These are phyloP conservation scores for Sicyos baderoa DNA, from an alignment of 306 rosid species.

Conservation along the genomic window DNA sequence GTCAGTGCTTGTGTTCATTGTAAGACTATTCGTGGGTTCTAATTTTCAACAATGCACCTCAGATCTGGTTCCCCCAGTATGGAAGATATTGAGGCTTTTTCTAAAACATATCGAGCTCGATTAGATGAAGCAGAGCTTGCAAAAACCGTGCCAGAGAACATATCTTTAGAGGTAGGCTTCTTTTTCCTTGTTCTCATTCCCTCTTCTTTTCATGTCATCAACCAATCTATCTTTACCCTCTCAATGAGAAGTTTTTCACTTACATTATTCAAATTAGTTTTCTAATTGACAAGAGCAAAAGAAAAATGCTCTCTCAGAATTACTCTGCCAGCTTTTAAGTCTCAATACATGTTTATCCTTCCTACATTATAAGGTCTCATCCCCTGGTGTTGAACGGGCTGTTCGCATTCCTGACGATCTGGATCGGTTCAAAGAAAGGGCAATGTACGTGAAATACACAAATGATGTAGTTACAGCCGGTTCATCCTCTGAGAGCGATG, in stretches of 20 bases:
- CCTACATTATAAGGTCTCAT: slow-evolving; percentile 58
- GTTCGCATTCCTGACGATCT: slow-evolving; percentile 71
- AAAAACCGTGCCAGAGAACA: slow-evolving; percentile 69
- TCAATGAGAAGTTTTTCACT: not conserved
- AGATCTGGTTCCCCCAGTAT: slow-evolving; percentile 90
- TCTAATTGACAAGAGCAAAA: not conserved
- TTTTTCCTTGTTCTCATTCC: too few relatives aligned
- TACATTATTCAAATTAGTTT: not conserved
- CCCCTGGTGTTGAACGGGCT: slow-evolving; percentile 91
- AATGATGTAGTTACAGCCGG: slow-evolving; percentile 29
- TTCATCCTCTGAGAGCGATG: slow-evolving; percentile 54
- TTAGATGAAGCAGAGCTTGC: slow-evolving; percentile 76
- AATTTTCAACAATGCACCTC: slow-evolving; percentile 21
- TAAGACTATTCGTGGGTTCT: slow-evolving; percentile 15
- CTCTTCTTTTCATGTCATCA: not conserved
- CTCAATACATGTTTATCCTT: not conserved
- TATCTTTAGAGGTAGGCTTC: slow-evolving; percentile 63
- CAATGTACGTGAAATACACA: slow-evolving; percentile 66
- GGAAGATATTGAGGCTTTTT: slow-evolving; percentile 86
- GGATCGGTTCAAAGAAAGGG: slow-evolving; percentile 76
- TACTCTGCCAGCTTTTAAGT: slow-evolving; percentile 11
- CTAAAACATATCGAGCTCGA: slow-evolving; percentile 50
- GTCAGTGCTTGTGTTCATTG: not conserved
- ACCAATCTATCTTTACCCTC: slow-evolving; percentile 7
- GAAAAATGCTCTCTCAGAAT: not conserved